phyloP scores from a whole-genome alignment of 2,329 filamentous ascomycete genomes.

The Aspergillus pseudoviridinutans region DNA sequence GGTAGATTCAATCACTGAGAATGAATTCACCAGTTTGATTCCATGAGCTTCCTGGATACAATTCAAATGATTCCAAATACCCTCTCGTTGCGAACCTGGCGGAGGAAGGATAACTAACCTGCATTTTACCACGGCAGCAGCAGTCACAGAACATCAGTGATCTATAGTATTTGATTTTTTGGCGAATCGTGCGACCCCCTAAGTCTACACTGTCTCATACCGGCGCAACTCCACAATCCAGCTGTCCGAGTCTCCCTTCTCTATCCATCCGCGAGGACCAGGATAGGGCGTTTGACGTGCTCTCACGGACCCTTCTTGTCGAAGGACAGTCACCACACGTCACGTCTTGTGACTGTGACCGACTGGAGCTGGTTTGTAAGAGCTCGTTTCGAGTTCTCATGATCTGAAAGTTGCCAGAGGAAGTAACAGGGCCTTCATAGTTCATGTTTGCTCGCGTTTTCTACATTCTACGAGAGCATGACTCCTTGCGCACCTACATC shows the following conservation, averaged over 20 bases:
- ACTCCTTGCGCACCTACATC: slow-evolving; percentile 45
- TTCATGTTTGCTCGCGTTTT: slow-evolving; percentile 38
- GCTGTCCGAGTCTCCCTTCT: slow-evolving; percentile 27
- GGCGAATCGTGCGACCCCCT: no score
- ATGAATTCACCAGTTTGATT: background rate
- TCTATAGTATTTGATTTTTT: background rate
- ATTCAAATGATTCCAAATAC: background rate
- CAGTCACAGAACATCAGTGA: background rate
- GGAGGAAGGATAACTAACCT: background rate
- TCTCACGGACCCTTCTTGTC: slow-evolving; percentile 28
- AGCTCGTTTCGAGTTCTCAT: slow-evolving; percentile 11
- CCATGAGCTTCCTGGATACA: background rate
- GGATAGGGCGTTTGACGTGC: slow-evolving; percentile 7
- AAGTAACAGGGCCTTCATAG: slow-evolving; percentile 44
- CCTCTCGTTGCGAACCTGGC: background rate
- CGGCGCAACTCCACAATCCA: slow-evolving; percentile 32
- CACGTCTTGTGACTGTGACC: slow-evolving; percentile 41
- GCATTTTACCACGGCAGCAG: background rate
- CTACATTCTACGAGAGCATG: slow-evolving; percentile 39
- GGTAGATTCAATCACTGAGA: background rate
- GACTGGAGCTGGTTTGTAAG: slow-evolving; percentile 39
- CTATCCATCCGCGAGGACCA: slow-evolving; percentile 1
- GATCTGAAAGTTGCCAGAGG: slow-evolving; percentile 33
- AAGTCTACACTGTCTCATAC: background rate
- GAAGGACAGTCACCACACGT: slow-evolving; percentile 35